A percentile compares a stretch with the other conserved stretches of the same genome.
These are phyloP conservation scores for Diaporthe australafricana DNA, from an alignment of 2,329 filamentous ascomycete species.

Conservation along the genomic window DNA sequence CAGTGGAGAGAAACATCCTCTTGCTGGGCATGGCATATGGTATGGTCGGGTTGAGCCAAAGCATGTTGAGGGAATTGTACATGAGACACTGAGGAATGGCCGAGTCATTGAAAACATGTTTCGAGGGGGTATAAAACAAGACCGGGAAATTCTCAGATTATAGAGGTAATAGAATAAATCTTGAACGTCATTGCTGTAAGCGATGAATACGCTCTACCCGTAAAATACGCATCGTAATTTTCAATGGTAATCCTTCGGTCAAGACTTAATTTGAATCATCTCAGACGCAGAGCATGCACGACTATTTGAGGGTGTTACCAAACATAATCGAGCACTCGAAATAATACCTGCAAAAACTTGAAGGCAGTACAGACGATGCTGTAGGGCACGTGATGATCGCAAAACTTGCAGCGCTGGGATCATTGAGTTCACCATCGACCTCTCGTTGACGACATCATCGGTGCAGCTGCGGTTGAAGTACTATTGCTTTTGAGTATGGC, in stretches of 20 bases:
- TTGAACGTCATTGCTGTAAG: neutral
- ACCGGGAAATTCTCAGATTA: constrained; percentile 64
- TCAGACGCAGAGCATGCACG: neutral
- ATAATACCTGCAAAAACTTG: neutral
- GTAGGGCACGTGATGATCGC: neutral
- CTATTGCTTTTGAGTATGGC: neutral
- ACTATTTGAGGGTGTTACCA: neutral
- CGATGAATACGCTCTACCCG: neutral
- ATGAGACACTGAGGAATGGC: constrained; percentile 76
- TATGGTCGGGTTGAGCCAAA: constrained; percentile 82
- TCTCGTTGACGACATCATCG: neutral
- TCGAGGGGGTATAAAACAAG: constrained; percentile 72
- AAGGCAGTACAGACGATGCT: neutral
- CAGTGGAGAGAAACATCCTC: constrained; percentile 61
- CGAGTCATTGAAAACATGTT: constrained; percentile 78
- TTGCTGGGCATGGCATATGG: constrained; percentile 82
- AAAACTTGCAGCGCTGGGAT: neutral
- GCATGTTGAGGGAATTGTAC: constrained; percentile 81
- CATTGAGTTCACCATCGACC: neutral
- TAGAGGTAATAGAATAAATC: constrained; percentile 41
- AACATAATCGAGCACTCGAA: neutral
- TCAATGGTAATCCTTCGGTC: neutral
- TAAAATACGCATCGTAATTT: constrained; percentile 26
- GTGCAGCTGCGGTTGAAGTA: neutral
- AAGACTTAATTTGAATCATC: neutral